Evolutionary conservation across 2,329 filamentous ascomycete genomes (phyloP), one percentile per base, ranked within the genome.

Genomic region (Aureobasidium leucospermi): DNA sequence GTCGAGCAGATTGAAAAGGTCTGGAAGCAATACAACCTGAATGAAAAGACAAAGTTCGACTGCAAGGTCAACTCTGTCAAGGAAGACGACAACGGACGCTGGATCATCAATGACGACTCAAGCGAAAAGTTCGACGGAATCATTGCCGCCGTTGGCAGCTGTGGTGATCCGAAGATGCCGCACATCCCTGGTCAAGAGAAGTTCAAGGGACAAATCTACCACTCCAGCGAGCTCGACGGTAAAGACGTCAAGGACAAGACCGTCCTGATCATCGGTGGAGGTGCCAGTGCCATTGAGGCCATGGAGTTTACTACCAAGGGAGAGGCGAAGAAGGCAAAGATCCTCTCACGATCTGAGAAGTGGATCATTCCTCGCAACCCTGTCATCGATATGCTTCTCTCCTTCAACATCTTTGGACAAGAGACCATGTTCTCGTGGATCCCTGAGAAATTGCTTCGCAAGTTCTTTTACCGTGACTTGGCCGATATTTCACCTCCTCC

Each of bases 321-420:
- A 43, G 79, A 84, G 4, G 89, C 89, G 0, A 75, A 77, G 7
- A 84, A 89, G 67, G 85, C 86, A 0, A 85, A 85, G 60, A 85
- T 95, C 32, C 80, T 95, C 9, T 84, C 89, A 0, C 81, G 90
- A 46, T 88, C 85, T 13, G 89, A 93, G 66, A 94, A 93, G 71
- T 93, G 89, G 89, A 89, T 94, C 63, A 92, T 93, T 56, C 90
- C 90, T 0, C 82, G 90, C 8, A 94, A 95, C 64, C 77, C 88
- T 0, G 51, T 94, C 45, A 79, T 94, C 53, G 86, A 95, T 69
- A 78, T 82, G 1, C 77, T 95, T 1, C 80, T 96, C 1, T 82
- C 88, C 2, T 75, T 90, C 66, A 95, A 95, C 71, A 81, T 94
- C 55, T 85, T 92, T 61, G 90, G 89, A 1, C 84, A 87, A 46